Base-by-base conservation (phyloP, 768 basidiomycete species). In the Boletellus ananiceps region DNA sequence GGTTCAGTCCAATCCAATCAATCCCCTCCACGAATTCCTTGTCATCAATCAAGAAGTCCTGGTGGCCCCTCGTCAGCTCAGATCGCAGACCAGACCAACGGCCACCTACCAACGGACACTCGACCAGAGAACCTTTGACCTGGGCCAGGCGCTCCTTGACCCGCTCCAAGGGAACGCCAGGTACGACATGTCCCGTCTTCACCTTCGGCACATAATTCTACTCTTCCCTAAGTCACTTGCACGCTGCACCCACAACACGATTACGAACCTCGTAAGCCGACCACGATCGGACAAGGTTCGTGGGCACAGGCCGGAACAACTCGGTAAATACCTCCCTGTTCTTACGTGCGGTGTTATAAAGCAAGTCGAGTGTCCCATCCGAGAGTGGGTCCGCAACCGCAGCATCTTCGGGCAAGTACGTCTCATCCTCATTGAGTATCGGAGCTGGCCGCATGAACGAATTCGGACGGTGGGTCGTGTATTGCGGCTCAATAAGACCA, bases 261-360 rank as follows among this genome's bases (percentile, higher is more conserved):
- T 37, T 14, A 63, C 60, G 47, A 44, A 87, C 88, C 44, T 86
- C 83, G 63, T 93, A 95, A 5, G 81, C 79, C 8, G 77, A 70
- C 91, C 89, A 93, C 48, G 76, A 76, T 53, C 83, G 76, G 43
- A 94, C 86, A 23, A 86, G 68, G 68, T 96, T 92, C 12, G 83
- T 86, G 4, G 93, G 92, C 14, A 91, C 81, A n/a, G 88, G 84
- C 35, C 83, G 77, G 75, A 95, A 96, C 27, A 93, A 59, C 69
- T 91, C 88, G 5, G 86, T 84, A 58, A 92, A 95, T 47, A 93
- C 76, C 63, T 88, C 86, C 47, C 90, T 75, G 64, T 97, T 97
- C 70, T 69, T 78, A 51, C 77, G 74, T 15, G 92, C 93, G 0
- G 88, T 93, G 32, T 71, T 73, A 35, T 73, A 76, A 83, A 84